phyloP scores from a whole-genome alignment of 805 yeast species.

The Yarrowia sp. region DNA sequence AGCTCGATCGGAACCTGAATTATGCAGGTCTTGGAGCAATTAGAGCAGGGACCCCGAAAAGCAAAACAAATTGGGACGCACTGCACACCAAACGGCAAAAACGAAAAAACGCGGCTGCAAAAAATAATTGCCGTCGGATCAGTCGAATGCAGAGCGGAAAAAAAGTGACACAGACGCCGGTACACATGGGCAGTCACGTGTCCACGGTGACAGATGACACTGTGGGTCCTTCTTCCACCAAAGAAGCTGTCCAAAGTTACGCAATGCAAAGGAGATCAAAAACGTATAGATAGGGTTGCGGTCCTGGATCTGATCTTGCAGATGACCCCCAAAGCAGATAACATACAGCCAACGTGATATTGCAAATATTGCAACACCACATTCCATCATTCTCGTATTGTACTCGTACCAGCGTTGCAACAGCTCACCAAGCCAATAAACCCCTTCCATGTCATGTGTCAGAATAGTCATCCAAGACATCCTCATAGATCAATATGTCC shows the following conservation, averaged over 20 bases:
- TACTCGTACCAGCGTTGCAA: too few relatives aligned
- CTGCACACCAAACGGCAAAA: not conserved
- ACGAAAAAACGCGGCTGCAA: not conserved
- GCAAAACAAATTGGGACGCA: not conserved
- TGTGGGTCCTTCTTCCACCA: too few relatives aligned
- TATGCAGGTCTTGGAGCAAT: constrained; percentile 17
- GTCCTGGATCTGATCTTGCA: constrained; percentile 20
- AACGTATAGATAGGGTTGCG: constrained; percentile 11
- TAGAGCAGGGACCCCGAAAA: constrained; percentile 2
- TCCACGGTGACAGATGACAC: too few relatives aligned
- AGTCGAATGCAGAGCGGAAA: too few relatives aligned
- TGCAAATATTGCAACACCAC: too few relatives aligned
- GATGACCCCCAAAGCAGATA: not conserved
- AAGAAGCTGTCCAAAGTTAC: too few relatives aligned
- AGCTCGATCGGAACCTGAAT: constrained; percentile 19
- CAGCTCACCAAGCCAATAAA: too few relatives aligned
- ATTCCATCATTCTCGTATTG: too few relatives aligned
- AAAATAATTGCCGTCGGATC: too few relatives aligned
- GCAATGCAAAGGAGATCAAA: not conserved
- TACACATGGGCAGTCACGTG: too few relatives aligned
- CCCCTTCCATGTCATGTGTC: constrained; percentile 9
- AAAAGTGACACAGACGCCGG: too few relatives aligned
- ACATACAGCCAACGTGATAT: too few relatives aligned
- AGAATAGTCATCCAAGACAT: not conserved
- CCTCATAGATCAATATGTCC: not conserved